These are phyloP conservation scores for Carex parvula DNA, from an alignment of 176 grass and related monocot genomes.

Conservation along the genomic window DNA sequence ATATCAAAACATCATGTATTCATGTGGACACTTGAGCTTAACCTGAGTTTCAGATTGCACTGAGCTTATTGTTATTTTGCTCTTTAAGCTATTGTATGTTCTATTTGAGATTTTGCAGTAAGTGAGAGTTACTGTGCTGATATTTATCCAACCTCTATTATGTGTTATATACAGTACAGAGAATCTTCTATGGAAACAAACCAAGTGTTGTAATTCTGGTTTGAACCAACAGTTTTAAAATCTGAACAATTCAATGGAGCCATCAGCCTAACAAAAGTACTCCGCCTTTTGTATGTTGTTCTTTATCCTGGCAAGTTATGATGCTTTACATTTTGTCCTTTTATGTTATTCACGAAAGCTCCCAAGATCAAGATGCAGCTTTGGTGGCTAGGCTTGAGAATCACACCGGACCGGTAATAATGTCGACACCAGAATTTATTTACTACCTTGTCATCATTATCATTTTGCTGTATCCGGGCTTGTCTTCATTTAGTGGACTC, in stretches of 20 bases:
- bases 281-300: conserved; percentile 4
- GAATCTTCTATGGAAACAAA: background rate
- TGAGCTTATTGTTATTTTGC: background rate
- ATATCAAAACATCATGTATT: background rate
- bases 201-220: background rate
- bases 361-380: conserved; percentile 56
- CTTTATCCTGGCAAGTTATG: background rate
- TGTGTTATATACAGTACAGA: background rate
- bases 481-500: conserved; percentile 3
- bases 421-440: background rate
- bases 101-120: background rate
- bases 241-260: background rate
- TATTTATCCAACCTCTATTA: background rate
- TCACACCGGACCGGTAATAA: conserved; percentile 80
- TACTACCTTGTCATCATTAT: background rate
- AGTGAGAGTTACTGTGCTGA: background rate
- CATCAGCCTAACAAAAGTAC: background rate
- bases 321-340: conserved; percentile 2
- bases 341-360: conserved; percentile 30
- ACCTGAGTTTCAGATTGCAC: background rate
- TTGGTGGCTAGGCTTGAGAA: conserved; percentile 85
- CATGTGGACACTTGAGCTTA: background rate
- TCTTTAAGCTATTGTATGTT: background rate
- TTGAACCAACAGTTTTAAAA: background rate
- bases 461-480: conserved; percentile 12